A percentile compares a stretch with the other conserved stretches of the same genome.
Conservation (phyloP, 2,329 filamentous ascomycete genomes). For the Neocucurbitaria cava region DNA sequence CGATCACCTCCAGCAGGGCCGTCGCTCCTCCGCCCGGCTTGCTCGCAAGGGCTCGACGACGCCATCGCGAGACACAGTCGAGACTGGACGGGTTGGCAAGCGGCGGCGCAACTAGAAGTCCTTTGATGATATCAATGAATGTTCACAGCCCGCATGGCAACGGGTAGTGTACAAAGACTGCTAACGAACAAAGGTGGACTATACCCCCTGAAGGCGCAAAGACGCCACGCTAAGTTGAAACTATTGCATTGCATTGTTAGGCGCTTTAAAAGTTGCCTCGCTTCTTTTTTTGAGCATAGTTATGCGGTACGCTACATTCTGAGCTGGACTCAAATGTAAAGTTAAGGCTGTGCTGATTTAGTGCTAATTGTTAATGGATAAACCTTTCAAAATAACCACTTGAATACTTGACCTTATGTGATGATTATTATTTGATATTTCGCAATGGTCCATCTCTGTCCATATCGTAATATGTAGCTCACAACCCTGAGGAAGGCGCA, state of each 20-base stretch:
- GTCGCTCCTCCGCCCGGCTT: slow-evolving; percentile 1
- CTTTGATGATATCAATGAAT: neutral
- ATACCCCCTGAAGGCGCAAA: neutral
- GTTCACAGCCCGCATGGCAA: neutral
- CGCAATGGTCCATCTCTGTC: too few relatives aligned
- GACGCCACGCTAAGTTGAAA: neutral
- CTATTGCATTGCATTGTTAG: neutral
- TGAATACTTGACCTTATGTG: too few relatives aligned
- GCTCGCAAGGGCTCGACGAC: neutral
- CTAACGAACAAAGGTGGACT: neutral
- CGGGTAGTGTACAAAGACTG: neutral
- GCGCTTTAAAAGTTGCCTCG: neutral
- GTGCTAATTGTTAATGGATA: too few relatives aligned
- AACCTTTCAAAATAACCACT: too few relatives aligned
- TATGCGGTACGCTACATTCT: too few relatives aligned
- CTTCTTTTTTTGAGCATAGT: neutral
- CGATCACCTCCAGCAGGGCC: neutral
- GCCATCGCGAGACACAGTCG: neutral
- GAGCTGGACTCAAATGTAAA: too few relatives aligned
- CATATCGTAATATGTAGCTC: too few relatives aligned
- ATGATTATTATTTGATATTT: too few relatives aligned
- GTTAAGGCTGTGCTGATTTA: too few relatives aligned
- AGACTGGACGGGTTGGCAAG: neutral
- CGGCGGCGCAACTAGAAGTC: neutral
- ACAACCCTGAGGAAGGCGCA: too few relatives aligned